These are phyloP conservation scores for Westerdykella aurantiaca DNA, from an alignment of 2,329 filamentous ascomycete species.

Conservation along the genomic window DNA sequence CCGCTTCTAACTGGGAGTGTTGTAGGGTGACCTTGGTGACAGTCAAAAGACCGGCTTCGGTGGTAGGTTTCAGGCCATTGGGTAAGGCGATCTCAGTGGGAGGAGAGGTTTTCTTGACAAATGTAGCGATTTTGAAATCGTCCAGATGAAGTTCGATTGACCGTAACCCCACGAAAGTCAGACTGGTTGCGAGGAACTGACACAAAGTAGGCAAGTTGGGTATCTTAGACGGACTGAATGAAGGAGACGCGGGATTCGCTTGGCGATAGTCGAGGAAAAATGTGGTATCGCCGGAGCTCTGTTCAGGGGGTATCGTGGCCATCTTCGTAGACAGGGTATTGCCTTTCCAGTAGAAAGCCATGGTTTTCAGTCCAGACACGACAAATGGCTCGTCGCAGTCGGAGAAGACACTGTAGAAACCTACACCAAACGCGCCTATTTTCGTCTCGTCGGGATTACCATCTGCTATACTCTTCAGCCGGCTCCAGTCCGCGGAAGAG, in stretches of 20 bases:
- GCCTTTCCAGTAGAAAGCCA: conserved; percentile 99
- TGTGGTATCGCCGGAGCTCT: conserved; percentile 68
- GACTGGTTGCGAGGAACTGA: conserved; percentile 88
- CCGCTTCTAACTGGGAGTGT: conserved; percentile 85
- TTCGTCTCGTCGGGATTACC: conserved; percentile 98
- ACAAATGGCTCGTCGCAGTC: conserved; percentile 98
- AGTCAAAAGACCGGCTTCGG: conserved; percentile 83
- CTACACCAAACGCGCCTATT: conserved; percentile 96
- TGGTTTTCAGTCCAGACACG: conserved; percentile 83
- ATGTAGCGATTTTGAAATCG: conserved; percentile 69
- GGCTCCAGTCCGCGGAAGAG: conserved; percentile 82
- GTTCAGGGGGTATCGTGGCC: conserved; percentile 62
- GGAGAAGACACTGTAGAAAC: conserved; percentile 97
- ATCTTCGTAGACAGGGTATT: conserved; percentile 92
- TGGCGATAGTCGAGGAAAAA: conserved; percentile 95
- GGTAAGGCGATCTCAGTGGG: conserved; percentile 68
- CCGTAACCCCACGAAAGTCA: conserved; percentile 90
- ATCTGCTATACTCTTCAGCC: conserved; percentile 95
- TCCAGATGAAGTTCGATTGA: conserved; percentile 87
- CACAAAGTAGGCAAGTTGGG: conserved; percentile 80
- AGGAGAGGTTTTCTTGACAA: conserved; percentile 82
- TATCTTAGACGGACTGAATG: conserved; percentile 58
- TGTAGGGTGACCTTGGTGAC: conserved; percentile 74
- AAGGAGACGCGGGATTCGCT: conserved; percentile 48
- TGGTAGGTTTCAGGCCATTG: conserved; percentile 71